phyloP scores from a whole-genome alignment of 108 stramenopile species.

The Discostella stelligeroides region DNA sequence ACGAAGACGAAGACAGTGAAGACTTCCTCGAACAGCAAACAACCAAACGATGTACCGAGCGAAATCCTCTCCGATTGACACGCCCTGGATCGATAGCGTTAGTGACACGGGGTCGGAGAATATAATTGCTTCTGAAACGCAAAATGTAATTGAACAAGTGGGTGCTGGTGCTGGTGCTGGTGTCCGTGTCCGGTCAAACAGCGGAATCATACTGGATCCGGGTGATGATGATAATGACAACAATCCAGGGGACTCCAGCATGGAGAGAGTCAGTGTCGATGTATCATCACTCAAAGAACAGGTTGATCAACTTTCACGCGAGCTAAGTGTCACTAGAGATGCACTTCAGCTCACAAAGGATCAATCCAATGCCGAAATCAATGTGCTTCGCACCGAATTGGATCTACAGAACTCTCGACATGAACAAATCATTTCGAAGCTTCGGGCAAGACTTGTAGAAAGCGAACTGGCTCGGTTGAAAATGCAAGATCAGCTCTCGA shows the following conservation, averaged over 20 bases:
- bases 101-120: not conserved
- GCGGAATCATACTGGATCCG: too few species aligned
- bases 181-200: too few species aligned
- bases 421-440: slow-evolving; percentile 20
- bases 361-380: slow-evolving; percentile 36
- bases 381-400: slow-evolving; percentile 18
- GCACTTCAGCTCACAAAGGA: slow-evolving; percentile 26
- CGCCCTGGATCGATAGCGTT: not conserved
- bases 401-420: slow-evolving; percentile 24
- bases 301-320: slow-evolving; percentile 23
- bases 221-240: not conserved
- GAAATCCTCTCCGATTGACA: not conserved
- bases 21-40: too few species aligned
- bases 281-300: slow-evolving; percentile 6
- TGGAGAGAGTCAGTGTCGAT: too few species aligned
- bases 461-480: slow-evolving; percentile 32
- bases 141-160: too few species aligned
- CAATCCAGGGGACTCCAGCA: too few species aligned
- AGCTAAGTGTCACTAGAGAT: slow-evolving; percentile 23
- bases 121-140: not conserved
- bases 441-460: slow-evolving; percentile 29
- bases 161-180: too few species aligned
- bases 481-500: slow-evolving; percentile 31
- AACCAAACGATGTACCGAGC: too few species aligned
- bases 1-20: too few species aligned